Evolutionary conservation across 2,329 filamentous ascomycete genomes (phyloP).

Genomic region (Phyllachora maydis): DNA sequence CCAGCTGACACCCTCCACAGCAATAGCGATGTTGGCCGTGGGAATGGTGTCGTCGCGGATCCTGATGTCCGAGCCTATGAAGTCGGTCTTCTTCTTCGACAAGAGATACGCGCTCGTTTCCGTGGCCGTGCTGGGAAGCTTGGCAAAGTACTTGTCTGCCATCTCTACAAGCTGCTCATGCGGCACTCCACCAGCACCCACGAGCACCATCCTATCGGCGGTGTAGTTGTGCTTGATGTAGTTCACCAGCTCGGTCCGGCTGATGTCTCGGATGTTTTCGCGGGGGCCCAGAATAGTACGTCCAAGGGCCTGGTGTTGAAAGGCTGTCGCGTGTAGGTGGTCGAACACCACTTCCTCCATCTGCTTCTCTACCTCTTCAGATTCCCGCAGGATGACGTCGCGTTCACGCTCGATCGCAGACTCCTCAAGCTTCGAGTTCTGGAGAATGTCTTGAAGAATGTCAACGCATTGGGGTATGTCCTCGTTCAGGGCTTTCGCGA

Average conservation of each 20-base stretch:
- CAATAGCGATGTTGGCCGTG: slow-evolving; percentile 93
- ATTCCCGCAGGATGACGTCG: slow-evolving; percentile 95
- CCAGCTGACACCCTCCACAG: slow-evolving; percentile 99
- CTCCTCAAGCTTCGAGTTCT: slow-evolving; percentile 95
- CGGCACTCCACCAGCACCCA: slow-evolving; percentile 82
- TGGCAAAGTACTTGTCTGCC: slow-evolving; percentile 86
- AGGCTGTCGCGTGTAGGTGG: slow-evolving; percentile 95
- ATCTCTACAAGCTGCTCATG: slow-evolving; percentile 89
- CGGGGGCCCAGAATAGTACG: slow-evolving; percentile 94
- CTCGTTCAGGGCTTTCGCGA: slow-evolving; percentile 96
- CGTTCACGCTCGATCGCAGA: slow-evolving; percentile 90
- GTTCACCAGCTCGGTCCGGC: slow-evolving; percentile 70
- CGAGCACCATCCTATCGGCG: slow-evolving; percentile 96
- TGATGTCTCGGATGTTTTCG: slow-evolving; percentile 95
- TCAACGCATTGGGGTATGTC: slow-evolving; percentile 93
- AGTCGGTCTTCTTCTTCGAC: slow-evolving; percentile 79
- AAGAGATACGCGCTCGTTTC: slow-evolving; percentile 54
- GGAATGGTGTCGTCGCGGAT: slow-evolving; percentile 91
- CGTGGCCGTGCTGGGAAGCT: slow-evolving; percentile 54
- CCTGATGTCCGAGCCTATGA: slow-evolving; percentile 88
- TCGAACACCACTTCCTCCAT: slow-evolving; percentile 98
- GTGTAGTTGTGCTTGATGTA: slow-evolving; percentile 99
- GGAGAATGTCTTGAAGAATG: slow-evolving; percentile 96
- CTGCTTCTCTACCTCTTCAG: slow-evolving; percentile 99
- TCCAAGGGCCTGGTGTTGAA: slow-evolving; percentile 87